phyloP scores from a whole-genome alignment of 176 grass and related monocot genomes.

The Puccinellia tenuiflora region DNA sequence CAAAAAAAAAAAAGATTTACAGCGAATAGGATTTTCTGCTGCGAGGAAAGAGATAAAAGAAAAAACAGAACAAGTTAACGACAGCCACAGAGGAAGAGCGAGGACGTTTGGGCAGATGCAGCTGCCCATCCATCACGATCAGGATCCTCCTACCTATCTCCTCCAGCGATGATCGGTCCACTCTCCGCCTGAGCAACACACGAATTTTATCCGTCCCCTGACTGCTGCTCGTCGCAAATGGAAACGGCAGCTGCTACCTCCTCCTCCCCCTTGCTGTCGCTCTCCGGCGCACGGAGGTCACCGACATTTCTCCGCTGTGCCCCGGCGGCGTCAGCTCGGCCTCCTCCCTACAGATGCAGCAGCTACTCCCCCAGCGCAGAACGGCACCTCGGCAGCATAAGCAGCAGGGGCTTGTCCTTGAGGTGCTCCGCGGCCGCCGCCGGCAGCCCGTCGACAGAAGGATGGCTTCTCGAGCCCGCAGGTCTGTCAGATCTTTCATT shows the following conservation, averaged over 20 bases:
- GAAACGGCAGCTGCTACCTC: slow-evolving; percentile 12
- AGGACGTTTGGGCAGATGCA: neutral
- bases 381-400: neutral
- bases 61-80: neutral
- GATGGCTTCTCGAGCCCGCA: slow-evolving; percentile 62
- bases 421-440: slow-evolving; percentile 16
- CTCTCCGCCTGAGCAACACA: neutral
- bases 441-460: slow-evolving; percentile 20
- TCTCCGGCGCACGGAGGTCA: neutral
- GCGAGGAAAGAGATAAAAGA: neutral
- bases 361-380: neutral
- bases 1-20: neutral
- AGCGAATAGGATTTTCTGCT: neutral
- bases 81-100: neutral
- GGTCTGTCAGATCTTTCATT: slow-evolving; percentile 26
- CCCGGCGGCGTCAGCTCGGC: neutral
- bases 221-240: neutral
- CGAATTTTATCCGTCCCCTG: neutral
- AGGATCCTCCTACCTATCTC: neutral
- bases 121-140: neutral
- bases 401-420: neutral
- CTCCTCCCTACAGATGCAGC: neutral
- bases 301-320: neutral
- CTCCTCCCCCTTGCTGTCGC: neutral
- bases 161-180: neutral